Evolutionary conservation across 345 rosid genomes (phyloP).

Genomic region (Physaria fendleri): DNA sequence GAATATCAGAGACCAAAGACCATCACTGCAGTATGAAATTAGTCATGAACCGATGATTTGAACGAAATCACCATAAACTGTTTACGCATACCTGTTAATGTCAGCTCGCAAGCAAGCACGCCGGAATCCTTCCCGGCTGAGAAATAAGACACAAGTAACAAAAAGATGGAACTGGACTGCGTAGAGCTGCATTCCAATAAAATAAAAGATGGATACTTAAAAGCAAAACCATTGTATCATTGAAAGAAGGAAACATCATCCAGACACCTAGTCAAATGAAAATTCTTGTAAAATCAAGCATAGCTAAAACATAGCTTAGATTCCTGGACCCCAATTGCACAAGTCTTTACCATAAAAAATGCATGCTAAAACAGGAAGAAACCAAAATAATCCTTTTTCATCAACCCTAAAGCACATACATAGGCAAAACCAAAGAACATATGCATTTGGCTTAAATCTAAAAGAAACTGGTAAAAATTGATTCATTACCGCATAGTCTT

Average conservation of each 20-base stretch:
- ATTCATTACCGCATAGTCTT: conserved; percentile 62
- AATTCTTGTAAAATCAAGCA: neutral
- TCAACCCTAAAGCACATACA: neutral
- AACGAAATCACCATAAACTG: neutral
- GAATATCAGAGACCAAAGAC: neutral
- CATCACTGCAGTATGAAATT: conserved; percentile 37
- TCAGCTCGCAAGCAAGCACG: conserved; percentile 85
- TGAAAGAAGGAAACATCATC: neutral
- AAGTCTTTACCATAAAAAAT: neutral
- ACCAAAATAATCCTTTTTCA: neutral
- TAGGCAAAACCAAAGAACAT: neutral
- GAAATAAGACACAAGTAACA: conserved; percentile 76
- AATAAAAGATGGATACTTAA: neutral
- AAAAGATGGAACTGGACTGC: conserved; percentile 83
- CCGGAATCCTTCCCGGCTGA: conserved; percentile 90
- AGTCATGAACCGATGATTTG: neutral
- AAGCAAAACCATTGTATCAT: neutral
- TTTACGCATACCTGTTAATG: conserved; percentile 40
- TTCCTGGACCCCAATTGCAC: neutral
- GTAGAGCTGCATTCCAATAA: conserved; percentile 46
- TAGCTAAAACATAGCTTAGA: neutral
- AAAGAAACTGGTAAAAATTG: too few species aligned
- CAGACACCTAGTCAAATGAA: neutral
- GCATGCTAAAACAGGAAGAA: neutral
- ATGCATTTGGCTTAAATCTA: neutral